Conservation (phyloP, 768 basidiomycete genomes). For the Rhodosporidiobolus odoratus region DNA sequence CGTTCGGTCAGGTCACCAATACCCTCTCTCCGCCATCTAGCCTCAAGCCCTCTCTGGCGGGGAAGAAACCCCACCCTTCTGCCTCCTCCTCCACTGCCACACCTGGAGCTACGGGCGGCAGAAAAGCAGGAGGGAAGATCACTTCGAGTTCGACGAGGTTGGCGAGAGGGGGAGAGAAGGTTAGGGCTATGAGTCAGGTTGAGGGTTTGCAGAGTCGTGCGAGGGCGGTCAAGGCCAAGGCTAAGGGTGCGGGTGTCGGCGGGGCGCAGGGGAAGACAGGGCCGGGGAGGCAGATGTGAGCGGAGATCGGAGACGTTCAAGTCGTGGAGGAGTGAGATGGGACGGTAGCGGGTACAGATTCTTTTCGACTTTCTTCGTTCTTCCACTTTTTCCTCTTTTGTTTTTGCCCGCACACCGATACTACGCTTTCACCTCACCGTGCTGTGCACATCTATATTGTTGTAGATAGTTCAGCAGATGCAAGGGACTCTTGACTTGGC, state of each 20-base stretch:
- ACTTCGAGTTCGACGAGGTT: not conserved
- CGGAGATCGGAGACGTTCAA: too few species aligned
- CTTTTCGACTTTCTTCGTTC: not conserved
- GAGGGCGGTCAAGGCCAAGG: constrained; percentile 18
- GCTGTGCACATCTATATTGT: not conserved
- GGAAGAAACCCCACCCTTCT: not conserved
- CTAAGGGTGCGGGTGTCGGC: not conserved
- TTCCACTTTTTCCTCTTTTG: not conserved
- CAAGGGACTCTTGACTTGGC: too few species aligned
- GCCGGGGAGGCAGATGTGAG: not conserved
- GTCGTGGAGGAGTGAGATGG: not conserved
- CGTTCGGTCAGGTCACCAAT: constrained; percentile 3
- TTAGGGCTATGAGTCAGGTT: not conserved
- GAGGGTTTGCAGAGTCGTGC: constrained; percentile 9
- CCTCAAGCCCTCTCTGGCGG: not conserved
- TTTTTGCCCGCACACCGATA: not conserved
- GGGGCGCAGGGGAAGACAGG: not conserved
- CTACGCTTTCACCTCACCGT: not conserved
- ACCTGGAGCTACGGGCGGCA: too few species aligned
- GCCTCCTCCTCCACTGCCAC: not conserved
- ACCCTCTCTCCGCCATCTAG: not conserved
- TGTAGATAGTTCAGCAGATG: not conserved
- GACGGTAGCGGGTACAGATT: not conserved
- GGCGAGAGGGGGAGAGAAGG: constrained; percentile 5
- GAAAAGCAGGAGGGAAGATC: constrained; percentile 4